Conservation (phyloP, 441 rosid species). For the Corymbia citriodora region DNA sequence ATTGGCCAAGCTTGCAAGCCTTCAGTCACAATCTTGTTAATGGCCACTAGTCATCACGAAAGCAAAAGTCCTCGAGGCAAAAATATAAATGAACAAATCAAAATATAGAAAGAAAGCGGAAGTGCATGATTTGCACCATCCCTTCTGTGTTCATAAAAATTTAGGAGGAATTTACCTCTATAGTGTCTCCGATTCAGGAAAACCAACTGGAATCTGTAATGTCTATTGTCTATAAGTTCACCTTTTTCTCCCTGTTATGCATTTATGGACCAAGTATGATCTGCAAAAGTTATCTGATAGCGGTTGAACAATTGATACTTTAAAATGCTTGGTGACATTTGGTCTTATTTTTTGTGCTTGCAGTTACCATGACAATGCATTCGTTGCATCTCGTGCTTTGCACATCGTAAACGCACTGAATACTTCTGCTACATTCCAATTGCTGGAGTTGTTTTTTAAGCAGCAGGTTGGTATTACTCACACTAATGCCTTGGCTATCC, state of each 20-base stretch:
- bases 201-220: neutral
- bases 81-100: rapidly evolving
- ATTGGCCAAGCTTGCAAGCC: neutral
- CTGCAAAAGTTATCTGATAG: neutral
- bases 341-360: neutral
- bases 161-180: neutral
- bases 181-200: neutral
- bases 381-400: constrained; percentile 60
- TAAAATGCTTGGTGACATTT: neutral
- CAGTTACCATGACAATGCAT: constrained; percentile 91
- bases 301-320: neutral
- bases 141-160: neutral
- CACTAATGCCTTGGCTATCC: neutral
- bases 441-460: constrained; percentile 59
- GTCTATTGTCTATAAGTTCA: neutral
- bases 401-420: constrained; percentile 53
- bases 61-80: neutral
- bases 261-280: neutral
- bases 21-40: neutral
- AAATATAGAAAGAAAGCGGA: neutral
- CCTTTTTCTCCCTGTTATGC: neutral
- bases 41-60: neutral
- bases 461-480: constrained; percentile 49
- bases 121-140: neutral
- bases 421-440: constrained; percentile 47